A percentile compares a stretch with the other conserved stretches of the same genome.
Evolutionary conservation across 2,329 filamentous ascomycete species (phyloP).

Genomic region (Aspergillus pseudoglaucus): DNA sequence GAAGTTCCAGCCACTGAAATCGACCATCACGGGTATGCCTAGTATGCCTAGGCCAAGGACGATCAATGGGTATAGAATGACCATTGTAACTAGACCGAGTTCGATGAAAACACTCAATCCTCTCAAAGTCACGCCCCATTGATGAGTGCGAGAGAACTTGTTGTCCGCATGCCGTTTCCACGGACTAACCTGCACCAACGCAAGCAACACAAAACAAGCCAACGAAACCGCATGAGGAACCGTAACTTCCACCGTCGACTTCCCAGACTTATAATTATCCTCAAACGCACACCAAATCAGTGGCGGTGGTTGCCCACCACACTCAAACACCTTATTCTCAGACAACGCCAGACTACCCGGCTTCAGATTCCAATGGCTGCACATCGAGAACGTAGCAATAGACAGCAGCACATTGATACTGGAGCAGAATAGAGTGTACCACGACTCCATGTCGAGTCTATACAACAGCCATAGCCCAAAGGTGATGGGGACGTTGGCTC

Average conservation of each 20-base stretch:
- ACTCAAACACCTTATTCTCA: background rate
- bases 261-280: background rate
- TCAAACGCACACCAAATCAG: background rate
- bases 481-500: background rate
- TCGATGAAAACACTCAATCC: background rate
- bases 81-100: background rate
- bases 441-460: background rate
- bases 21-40: background rate
- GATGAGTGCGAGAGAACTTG: background rate
- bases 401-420: background rate
- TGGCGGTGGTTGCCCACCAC: background rate
- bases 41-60: background rate
- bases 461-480: background rate
- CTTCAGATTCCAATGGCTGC: background rate
- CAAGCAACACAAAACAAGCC: background rate
- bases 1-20: background rate
- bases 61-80: background rate
- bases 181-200: background rate
- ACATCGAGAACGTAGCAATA: background rate
- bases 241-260: background rate
- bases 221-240: background rate
- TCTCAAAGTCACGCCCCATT: background rate
- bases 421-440: background rate
- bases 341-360: background rate
- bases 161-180: background rate